Base-by-base conservation (phyloP, 768 basidiomycete species). In the Wakefieldia striispora region DNA sequence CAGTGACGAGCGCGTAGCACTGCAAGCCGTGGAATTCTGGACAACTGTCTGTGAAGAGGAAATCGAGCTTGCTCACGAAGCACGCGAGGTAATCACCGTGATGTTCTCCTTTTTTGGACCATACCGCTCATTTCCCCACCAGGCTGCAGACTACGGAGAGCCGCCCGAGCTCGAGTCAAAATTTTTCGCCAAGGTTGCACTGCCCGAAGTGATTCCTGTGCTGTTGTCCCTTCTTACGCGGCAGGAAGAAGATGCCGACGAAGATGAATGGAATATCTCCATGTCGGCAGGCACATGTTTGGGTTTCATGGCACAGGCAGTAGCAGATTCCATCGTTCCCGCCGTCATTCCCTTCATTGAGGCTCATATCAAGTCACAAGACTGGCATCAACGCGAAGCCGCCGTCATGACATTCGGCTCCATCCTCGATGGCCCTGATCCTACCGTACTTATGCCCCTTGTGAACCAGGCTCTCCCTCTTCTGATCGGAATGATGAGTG, bases 21-120 rank as follows among this genome's bases (percentile, higher is more conserved):
- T 97, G 24, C 97, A 99, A 68, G 97, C 97, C 20, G 87, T 99
- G 45, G 97, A 99, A 65, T 99, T 99, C 71, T 99, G 97, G 97
- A 95, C 95, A 5, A 97, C 95, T 8, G 95, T 98, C 2, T 97
- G 94, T 62, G 95, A 99, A 66, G 92, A 97, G 67, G 97, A 99
- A 68, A 84, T 93, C 20, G 95, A 97, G 49, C 75, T 97, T 41
- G 85, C 88, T 17, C 79, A 92, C 57, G 95, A 97, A 64, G 90
- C 90, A 2, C 86, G 91, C 54, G 95, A 97, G 76, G 92, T 91
- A 62, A 47, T 75, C 64, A 2, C 11, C n/a, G n/a, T n/a, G n/a
- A n/a, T n/a, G 23, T 20, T 40, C 20, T 40, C 39, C 23, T 26
- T 3, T 36, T 46, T 3, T 12, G 5, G 19, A 9, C 19, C 21